These are phyloP conservation scores for Acanthamoeba culbertsoni DNA, from an alignment of 208 protist species.

Conservation along the genomic window DNA sequence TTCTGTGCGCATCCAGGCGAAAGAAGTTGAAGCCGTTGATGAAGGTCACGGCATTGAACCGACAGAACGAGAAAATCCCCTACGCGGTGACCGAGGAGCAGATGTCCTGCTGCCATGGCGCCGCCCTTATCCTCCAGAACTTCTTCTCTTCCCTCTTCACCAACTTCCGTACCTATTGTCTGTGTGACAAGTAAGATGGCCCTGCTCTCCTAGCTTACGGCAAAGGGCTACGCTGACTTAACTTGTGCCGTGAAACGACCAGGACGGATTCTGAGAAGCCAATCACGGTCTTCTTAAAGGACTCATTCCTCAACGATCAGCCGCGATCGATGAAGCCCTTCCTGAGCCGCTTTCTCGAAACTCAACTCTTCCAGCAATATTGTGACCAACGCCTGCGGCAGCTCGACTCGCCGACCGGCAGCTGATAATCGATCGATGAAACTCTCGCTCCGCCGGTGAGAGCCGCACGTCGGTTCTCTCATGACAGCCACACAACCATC, in stretches of 20 bases:
- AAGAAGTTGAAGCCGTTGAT: constrained; percentile 27
- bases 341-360: constrained; percentile 52
- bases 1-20: not conserved
- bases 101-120: constrained; percentile 20
- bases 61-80: not conserved
- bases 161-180: constrained; percentile 53
- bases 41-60: not conserved
- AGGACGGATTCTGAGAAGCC: constrained; percentile 55
- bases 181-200: constrained; percentile 5
- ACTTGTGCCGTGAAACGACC: not conserved
- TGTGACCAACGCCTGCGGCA: constrained; percentile 56
- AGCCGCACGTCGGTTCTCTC: too few relatives aligned
- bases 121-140: not conserved
- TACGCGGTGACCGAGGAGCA: constrained; percentile 36
- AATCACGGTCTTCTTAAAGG: constrained; percentile 57
- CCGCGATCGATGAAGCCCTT: not conserved
- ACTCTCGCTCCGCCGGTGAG: too few relatives aligned
- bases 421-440: too few relatives aligned
- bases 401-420: constrained; percentile 27
- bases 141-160: constrained; percentile 42
- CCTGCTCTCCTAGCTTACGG: not conserved
- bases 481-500: not conserved
- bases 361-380: constrained; percentile 46
- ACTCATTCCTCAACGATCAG: constrained; percentile 54
- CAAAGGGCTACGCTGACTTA: not conserved